Conservation (phyloP, 345 rosid genomes). For the Lepidium africanum region DNA sequence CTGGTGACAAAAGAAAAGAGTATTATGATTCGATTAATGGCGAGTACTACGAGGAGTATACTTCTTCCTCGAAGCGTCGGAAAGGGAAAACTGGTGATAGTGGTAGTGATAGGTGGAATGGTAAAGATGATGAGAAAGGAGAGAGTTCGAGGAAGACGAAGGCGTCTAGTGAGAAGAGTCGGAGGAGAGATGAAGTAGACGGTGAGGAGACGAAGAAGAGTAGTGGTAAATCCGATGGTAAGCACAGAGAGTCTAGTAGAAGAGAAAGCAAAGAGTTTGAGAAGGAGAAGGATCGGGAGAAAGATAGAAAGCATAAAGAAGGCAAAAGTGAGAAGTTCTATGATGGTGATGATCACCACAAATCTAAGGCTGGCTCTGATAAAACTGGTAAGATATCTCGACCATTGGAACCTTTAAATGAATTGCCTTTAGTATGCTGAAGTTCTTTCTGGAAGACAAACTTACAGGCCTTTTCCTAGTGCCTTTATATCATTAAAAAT, state of each 20-base stretch:
- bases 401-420: neutral
- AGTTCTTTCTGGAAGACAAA: neutral
- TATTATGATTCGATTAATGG: conserved; percentile 46
- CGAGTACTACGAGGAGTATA: conserved; percentile 51
- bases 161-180: conserved; percentile 51
- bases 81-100: conserved; percentile 53
- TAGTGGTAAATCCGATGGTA: conserved; percentile 56
- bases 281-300: conserved; percentile 35
- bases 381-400: conserved; percentile 58
- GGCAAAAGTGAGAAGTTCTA: conserved; percentile 45
- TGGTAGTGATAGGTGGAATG: conserved; percentile 70
- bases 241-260: conserved; percentile 55
- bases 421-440: neutral
- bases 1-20: conserved; percentile 61
- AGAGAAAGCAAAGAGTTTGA: conserved; percentile 53
- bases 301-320: conserved; percentile 49
- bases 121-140: conserved; percentile 50
- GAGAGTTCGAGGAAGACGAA: conserved; percentile 52
- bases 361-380: conserved; percentile 39
- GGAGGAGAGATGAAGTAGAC: conserved; percentile 50
- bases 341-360: conserved; percentile 40
- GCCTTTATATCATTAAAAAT: neutral
- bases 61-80: conserved; percentile 53
- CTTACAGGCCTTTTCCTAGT: neutral
- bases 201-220: conserved; percentile 46